A percentile compares a stretch with the other conserved stretches of the same genome.
phyloP scores from a whole-genome alignment of 345 rosid genomes.

The Eutrema japonicum region DNA sequence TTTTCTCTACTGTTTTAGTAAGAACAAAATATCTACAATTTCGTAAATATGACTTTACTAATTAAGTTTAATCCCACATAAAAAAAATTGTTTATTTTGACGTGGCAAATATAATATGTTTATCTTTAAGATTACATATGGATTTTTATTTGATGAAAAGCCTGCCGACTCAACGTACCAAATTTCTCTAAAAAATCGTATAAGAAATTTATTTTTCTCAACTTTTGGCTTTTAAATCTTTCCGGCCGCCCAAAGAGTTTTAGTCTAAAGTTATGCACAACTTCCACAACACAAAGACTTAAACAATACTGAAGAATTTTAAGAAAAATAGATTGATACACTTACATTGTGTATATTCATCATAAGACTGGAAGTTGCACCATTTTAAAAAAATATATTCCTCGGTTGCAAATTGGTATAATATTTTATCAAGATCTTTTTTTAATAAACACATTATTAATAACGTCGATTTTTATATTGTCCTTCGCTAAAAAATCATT shows the following conservation, averaged over 20 bases:
- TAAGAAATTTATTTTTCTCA: constrained; percentile 10
- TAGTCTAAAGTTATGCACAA: constrained; percentile 33
- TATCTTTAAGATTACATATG: neutral
- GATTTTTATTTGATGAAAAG: neutral
- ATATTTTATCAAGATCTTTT: neutral
- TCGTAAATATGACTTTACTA: neutral
- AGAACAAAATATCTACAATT: neutral
- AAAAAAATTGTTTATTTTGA: neutral
- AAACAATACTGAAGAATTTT: constrained; percentile 1
- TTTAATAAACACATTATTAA: neutral
- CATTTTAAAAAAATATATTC: neutral
- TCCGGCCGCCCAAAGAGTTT: constrained; percentile 38
- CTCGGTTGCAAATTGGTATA: neutral
- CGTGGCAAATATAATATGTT: neutral
- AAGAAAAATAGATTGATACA: neutral
- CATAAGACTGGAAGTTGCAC: neutral
- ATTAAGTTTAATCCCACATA: neutral
- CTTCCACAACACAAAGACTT: constrained; percentile 6
- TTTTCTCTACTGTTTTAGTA: neutral
- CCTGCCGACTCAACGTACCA: constrained; percentile 20
- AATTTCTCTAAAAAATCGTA: constrained; percentile 23
- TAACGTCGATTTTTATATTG: neutral
- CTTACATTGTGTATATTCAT: neutral
- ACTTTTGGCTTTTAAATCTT: constrained; percentile 29
- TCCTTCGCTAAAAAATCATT: neutral